Evolutionary conservation across 2,329 filamentous ascomycete genomes (phyloP), one percentile per base, ranked within the genome.

Genomic region (Hirsutella thompsonii): DNA sequence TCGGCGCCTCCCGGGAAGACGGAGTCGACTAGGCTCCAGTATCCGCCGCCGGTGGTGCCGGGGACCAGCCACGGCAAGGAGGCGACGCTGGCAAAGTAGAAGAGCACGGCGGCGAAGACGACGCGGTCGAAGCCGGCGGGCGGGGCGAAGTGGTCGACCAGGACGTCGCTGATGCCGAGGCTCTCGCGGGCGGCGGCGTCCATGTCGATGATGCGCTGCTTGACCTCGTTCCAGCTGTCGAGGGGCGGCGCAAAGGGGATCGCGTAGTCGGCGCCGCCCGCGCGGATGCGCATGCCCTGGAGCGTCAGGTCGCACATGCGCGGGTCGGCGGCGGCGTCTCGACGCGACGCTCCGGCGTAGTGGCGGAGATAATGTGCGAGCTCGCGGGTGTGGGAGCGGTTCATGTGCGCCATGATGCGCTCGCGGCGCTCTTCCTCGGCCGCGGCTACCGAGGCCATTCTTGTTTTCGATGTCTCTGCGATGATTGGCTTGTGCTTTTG

Each of bases 311-410:
- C 80, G 41, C 69, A 65, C 48, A 94, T 67, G 18, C 67, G 63
- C 43, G 73, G 63, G 38, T 41, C 37, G 20, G 81, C 72, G 38
- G 70, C 63, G 13, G n/a, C n/a, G n/a, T 42, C 41, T 44, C 63
- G 59, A 8, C 70, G 54, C 14, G 79, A 72, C 36, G 85, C 66
- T 14, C 67, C 59, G 55, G 66, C 69, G 65, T 79, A 87, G 59
- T 87, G 75, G 47, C 79, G 79, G n/a, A 93, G 74, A 61, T 89
- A 94, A 55, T 82, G 72, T 43, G 74, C 66, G 38, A 94, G 76
- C 43, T 86, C 85, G 50, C 76, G 72, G 39, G 71, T 66, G 63
- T 94, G 90, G 60, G 90, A 83, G 35, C 68, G 67, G 64, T 95
- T 94, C 85, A 95, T 92, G 67, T 95, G 89, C 28, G 69, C 69